Evolutionary conservation across 1,139 yeast genomes (phyloP).

Genomic region (Yamadazyma aaseri): DNA sequence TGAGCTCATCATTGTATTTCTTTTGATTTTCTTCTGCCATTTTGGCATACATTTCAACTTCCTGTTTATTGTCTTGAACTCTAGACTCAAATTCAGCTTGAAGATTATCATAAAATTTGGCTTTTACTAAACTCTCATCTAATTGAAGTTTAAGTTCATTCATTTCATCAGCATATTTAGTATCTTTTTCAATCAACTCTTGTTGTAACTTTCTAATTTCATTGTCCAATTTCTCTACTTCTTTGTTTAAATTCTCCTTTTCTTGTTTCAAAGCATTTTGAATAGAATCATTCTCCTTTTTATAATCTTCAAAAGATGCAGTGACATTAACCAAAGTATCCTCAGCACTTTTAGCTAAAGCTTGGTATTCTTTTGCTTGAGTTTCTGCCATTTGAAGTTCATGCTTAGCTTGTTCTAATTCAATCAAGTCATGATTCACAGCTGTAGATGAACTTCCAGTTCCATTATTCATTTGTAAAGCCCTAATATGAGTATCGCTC

Average conservation of each 20-base stretch:
- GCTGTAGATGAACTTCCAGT: constrained; percentile 6
- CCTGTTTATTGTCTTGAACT: constrained; percentile 31
- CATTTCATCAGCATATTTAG: constrained; percentile 17
- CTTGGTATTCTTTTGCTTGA: constrained; percentile 38
- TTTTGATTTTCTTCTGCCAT: constrained; percentile 49
- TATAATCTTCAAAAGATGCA: constrained; percentile 36
- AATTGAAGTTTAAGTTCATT: constrained; percentile 25
- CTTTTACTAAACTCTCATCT: constrained; percentile 26
- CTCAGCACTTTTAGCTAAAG: constrained; percentile 43
- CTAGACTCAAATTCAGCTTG: constrained; percentile 36
- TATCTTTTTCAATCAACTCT: constrained; percentile 18
- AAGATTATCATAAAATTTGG: constrained; percentile 34
- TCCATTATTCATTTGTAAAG: constrained; percentile 13
- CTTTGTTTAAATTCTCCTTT: constrained; percentile 21
- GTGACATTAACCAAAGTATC: constrained; percentile 40
- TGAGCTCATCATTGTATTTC: constrained; percentile 58
- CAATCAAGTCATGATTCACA: constrained; percentile 17
- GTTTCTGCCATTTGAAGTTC: constrained; percentile 39
- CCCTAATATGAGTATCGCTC: constrained; percentile 17
- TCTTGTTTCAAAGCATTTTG: constrained; percentile 20
- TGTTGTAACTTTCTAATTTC: constrained; percentile 16
- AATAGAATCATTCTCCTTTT: constrained; percentile 19
- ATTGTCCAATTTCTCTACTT: constrained; percentile 18
- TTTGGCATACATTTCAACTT: constrained; percentile 52
- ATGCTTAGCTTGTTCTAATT: constrained; percentile 34